phyloP scores from a whole-genome alignment of 2,329 filamentous ascomycete species.

The Cladosporium halotolerans region DNA sequence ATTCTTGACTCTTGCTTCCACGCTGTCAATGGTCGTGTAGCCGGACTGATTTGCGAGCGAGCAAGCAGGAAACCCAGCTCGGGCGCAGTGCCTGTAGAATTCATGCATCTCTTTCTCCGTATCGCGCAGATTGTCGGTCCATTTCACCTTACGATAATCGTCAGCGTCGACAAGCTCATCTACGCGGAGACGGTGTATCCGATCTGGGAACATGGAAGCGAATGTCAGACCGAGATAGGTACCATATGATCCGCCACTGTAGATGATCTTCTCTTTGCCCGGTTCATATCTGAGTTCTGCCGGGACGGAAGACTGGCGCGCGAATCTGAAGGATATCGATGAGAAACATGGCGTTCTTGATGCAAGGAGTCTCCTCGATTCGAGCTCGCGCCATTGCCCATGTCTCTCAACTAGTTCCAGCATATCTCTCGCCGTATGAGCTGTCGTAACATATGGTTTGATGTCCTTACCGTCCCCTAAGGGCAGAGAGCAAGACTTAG shows the following conservation, averaged over 20 bases:
- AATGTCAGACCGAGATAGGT: slow-evolving; percentile 39
- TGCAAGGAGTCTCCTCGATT: slow-evolving; percentile 17
- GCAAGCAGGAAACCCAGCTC: slow-evolving; percentile 36
- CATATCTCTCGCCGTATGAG: slow-evolving; percentile 45
- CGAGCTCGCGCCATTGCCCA: slow-evolving; percentile 27
- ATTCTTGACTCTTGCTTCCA: slow-evolving; percentile 29
- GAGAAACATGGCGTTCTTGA: background rate
- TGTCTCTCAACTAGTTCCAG: slow-evolving; percentile 42
- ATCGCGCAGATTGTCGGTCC: slow-evolving; percentile 37
- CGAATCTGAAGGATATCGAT: background rate
- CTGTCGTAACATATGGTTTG: slow-evolving; percentile 41
- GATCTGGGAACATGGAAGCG: slow-evolving; percentile 36
- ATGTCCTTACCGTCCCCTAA: slow-evolving; percentile 31
- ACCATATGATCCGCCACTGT: slow-evolving; percentile 44
- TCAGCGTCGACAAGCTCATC: slow-evolving; percentile 43
- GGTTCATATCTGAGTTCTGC: slow-evolving; percentile 14
- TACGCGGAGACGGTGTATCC: slow-evolving; percentile 34
- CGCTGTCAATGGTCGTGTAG: slow-evolving; percentile 29
- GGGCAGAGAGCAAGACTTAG: slow-evolving; percentile 22
- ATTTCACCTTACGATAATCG: slow-evolving; percentile 32
- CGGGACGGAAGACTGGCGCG: background rate
- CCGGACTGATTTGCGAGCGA: slow-evolving; percentile 30
- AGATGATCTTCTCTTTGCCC: slow-evolving; percentile 31
- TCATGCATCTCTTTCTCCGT: slow-evolving; percentile 37
- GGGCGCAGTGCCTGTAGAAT: slow-evolving; percentile 42